Base-by-base conservation (phyloP, 192 early-diverging fungal species). In the Coemansia erecta region DNA sequence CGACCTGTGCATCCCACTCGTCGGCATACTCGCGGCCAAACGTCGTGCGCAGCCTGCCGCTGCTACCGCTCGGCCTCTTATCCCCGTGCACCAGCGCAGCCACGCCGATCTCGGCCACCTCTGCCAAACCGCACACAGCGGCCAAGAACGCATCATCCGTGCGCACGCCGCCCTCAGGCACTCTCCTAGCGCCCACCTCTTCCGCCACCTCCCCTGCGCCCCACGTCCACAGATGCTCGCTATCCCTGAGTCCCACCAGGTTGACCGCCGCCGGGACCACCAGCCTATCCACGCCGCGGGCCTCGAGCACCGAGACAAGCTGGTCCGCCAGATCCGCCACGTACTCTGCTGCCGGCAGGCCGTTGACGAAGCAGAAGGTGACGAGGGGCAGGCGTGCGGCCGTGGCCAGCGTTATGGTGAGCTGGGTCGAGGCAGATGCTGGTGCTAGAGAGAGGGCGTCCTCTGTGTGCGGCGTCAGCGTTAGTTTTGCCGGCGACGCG, bases 11-110 rank as follows among this genome's bases (percentile, higher is more conserved):
- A 13, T 77, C 74, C 48, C 44, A 19, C 10, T 56, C 61, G 28
- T 77, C 74, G 4, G 42, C 68, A 60, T 58, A 68, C 17, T 67
- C 74, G 14, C 50, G 44, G 58, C 74, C 74, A 71, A 77, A 77
- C 39, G 46, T 45, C 24, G 63, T 58, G 8, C 40, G 54, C 61
- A 71, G 64, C 15, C 69, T 42, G 48, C 61, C 64, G 22, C 57
- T 55, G 64, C 74, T 77, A 15, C 68, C 68, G 17, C 49, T 53
- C 1, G 74, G 68, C 50, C 74, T 64, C 61, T 71, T 71, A 35
- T 77, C 74, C 14, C 53, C 57, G 19, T 64, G 61, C 14, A 77
- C 39, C 47, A 71, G 53, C 49, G 68, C 43, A 8, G 17, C 63
- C 8, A 52, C 49, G 1, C 40, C 45, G 41, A 77, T 51, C 11